phyloP scores from a whole-genome alignment of 805 yeast species.

The Candida maesae region DNA sequence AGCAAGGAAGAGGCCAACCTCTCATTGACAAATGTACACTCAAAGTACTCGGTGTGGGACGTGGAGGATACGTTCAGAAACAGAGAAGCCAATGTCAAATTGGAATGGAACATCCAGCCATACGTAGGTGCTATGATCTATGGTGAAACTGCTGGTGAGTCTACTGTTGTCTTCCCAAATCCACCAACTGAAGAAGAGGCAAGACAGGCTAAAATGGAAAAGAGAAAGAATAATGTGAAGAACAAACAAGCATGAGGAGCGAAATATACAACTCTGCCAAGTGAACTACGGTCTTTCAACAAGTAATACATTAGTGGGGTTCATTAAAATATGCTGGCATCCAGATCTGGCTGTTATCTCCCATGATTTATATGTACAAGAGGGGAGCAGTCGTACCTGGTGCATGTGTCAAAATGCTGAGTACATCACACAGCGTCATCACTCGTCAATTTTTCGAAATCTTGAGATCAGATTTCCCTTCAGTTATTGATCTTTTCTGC shows the following conservation, averaged over 20 bases:
- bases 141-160: constrained; percentile 48
- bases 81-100: constrained; percentile 60
- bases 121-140: constrained; percentile 73
- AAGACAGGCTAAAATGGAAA: constrained; percentile 12
- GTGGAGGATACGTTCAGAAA: constrained; percentile 53
- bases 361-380: neutral
- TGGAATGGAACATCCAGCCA: constrained; percentile 94
- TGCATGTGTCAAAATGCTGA: neutral
- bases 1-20: constrained; percentile 55
- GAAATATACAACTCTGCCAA: neutral
- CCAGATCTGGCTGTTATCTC: neutral
- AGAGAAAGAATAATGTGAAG: constrained; percentile 9
- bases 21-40: constrained; percentile 45
- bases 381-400: neutral
- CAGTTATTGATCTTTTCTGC: neutral
- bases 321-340: neutral
- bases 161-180: constrained; percentile 17
- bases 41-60: constrained; percentile 90
- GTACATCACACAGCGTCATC: neutral
- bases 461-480: neutral
- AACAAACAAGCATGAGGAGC: neutral
- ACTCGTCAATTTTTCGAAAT: neutral
- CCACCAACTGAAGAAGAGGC: constrained; percentile 13
- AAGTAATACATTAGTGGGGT: neutral
- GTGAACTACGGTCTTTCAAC: too few relatives aligned